Evolutionary conservation across 1,284 basidiomycete genomes (phyloP), one percentile per base, ranked within the genome.

Genomic region (Heliocybe sulcata): DNA sequence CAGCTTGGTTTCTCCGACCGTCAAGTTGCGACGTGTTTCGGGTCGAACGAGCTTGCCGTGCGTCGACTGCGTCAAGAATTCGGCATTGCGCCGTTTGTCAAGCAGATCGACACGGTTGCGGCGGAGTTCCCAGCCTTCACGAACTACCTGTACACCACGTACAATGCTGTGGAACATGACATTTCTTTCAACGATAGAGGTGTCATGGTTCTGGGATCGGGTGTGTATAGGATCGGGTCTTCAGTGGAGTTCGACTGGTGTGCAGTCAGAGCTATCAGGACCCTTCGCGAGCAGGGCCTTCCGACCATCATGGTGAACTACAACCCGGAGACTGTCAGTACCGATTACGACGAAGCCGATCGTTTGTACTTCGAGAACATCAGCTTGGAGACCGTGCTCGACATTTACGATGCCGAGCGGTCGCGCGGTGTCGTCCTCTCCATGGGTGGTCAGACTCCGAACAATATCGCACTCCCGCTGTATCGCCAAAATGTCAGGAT

Each of bases 161-260:
- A 98, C 79, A 98, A 98, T 65, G 96, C 92, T 11, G 76, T 87
- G 59, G 91, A 95, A 69, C 92, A 98, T 70, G 96, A 98, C 65
- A 74, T 99, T 63, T 72, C 74, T 11, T 98, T 98, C 72, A 73
- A 86, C 55, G 97, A 99, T 67, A 82, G 90, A 58, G 96, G 96
- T 64, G 87, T 98, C 58, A 97, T 99, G 84, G 96, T 98, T 12
- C 82, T 98, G 31, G 97, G 96, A 26, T 98, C 97, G 25, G 96
- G 96, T 63, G 96, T 98, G 16, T 99, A 99, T 75, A 89, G 97
- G 56, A 99, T 99, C 64, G 96, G 97, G 33, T 98, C 94, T 1
- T 98, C 94, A 1, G 97, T 99, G 71, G 97, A 99, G 73, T 99
- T 99, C 72, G 96, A 99, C 70, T 99, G 96, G 97, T 99, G 96